Base-by-base conservation (phyloP, 176 grass and related monocot species). In the bread wheat (Triticum aestivum) region DNA sequence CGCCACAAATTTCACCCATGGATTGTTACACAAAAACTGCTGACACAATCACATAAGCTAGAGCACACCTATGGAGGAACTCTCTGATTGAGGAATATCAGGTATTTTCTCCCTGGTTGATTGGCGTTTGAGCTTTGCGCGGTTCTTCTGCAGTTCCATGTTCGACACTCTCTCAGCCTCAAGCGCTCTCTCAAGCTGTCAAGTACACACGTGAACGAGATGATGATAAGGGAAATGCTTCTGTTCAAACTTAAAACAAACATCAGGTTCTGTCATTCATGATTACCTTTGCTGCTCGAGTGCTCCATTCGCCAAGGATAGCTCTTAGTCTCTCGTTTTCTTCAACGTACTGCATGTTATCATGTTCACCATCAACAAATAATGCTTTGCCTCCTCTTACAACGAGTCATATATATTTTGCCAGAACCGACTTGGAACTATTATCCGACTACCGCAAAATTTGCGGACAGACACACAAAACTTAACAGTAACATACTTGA, bases 271-370 rank as follows among this genome's bases (percentile, higher is more conserved):
- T 74, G 39, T 41, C 10, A 7, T 17, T 21, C 12, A 65, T 9
- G 3, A n/a, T 23, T 76, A 94, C 92, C 89, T 91, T 94, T 9
- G 92, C 89, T 79, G 89, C 89, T 73, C 89, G 89, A 89, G 92
- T 64, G 65, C 92, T 94, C 92, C 92, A 94, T 82, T 94, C 92
- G 69, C 89, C 92, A 82, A 94, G 92, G 68, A 94, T 91, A 77
- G 83, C 89, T 87, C 92, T 89, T 24, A 94, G 87, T 68, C 92
- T 91, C 52, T 91, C 92, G 59, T 89, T 94, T 81, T 94, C 89
- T 70, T 94, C 92, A 1, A 91, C 75, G 34, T 94, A 94, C 92
- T 91, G 87, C 47, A 89, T n/a, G 85, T 73, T 45, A 66, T 47
- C 41, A 45, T 69, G 67, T 87, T 79, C 58, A 33, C 4, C 9